Evolutionary conservation across 1,139 yeast species (phyloP), one percentile per base, ranked within the genome.

Genomic region (Pichia sp.): DNA sequence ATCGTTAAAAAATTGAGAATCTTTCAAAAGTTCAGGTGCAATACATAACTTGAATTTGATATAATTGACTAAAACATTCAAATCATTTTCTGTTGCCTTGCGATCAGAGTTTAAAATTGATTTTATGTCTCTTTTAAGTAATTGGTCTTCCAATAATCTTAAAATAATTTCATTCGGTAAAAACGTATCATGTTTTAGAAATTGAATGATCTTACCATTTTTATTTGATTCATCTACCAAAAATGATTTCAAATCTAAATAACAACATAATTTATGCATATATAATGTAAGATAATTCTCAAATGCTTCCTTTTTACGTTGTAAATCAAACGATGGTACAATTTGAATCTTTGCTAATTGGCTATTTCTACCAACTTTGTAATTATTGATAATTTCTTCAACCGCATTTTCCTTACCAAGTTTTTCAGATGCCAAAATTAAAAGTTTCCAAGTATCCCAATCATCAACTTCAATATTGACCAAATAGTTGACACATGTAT

Each of bases 181-280:
- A 32, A 32, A n/a, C 8, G 8, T 15, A 25, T 9, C 9, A 9
- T 25, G 8, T 7, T 25, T 25, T 7, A 25, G 26, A 25, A 25
- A 25, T n/a, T 16, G 13, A 9, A 9, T 9, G 11, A 15, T 16
- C 12, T 32, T 25, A 13, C 6, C 24, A 13, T 22, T n/a, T n/a
- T n/a, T n/a, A n/a, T n/a, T 16, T 12, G 16, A 6, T 20, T 20
- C 8, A 9, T 13, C 9, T 13, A 60, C 48, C 66, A 69, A 40
- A 83, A 53, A 45, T n/a, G 27, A 18, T 27, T 45, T 44, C 38
- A 56, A 64, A 59, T 85, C 95, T 37, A 70, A 68, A 55, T 71
- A 80, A 35, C 87, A 81, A 57, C 86, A 81, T 29, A 76, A 66
- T 58, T 85, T 86, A 43, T 67, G 54, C 11, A 76, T 74, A 58